A percentile compares a stretch with the other conserved stretches of the same genome.
These are phyloP conservation scores for Alternaria arborescens DNA, from an alignment of 2,329 filamentous ascomycete genomes.

Conservation along the genomic window DNA sequence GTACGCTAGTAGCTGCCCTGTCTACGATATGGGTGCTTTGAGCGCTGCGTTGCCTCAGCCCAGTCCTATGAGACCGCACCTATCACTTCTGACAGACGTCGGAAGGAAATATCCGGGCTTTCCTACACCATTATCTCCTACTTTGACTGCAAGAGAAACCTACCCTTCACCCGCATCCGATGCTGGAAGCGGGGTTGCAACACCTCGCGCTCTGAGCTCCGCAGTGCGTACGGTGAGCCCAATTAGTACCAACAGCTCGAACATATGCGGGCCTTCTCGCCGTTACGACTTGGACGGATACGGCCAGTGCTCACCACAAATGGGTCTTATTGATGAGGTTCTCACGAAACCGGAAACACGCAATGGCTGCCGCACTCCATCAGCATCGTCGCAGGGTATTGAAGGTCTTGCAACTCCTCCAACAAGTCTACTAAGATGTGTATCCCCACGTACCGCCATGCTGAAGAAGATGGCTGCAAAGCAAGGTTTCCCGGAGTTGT, in stretches of 20 bases:
- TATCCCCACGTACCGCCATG: conserved; percentile 41
- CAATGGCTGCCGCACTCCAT: conserved; percentile 1
- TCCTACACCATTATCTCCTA: conserved; percentile 43
- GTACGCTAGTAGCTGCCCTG: conserved; percentile 10
- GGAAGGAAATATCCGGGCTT: conserved; percentile 45
- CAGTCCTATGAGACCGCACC: conserved; percentile 14
- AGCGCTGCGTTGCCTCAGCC: conserved; percentile 11
- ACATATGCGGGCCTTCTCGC: conserved; percentile 31
- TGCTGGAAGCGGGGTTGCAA: conserved; percentile 16
- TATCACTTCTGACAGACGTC: conserved; percentile 40
- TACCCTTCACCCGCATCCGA: conserved; percentile 42
- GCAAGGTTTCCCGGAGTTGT: conserved; percentile 23
- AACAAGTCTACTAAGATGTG: conserved; percentile 24
- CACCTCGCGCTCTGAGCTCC: conserved; percentile 22
- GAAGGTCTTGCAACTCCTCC: conserved; percentile 15
- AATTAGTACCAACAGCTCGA: conserved; percentile 40
- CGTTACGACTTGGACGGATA: conserved; percentile 25
- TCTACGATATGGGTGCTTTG: conserved; percentile 32
- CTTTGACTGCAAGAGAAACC: conserved; percentile 34
- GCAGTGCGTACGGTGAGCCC: conserved; percentile 23
- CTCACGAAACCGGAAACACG: conserved; percentile 4
- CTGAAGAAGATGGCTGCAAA: conserved; percentile 33
- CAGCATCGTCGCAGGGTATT: not conserved
- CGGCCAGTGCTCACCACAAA: conserved; percentile 20
- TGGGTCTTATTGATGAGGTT: conserved; percentile 27